Evolutionary conservation across 2,329 filamentous ascomycete species (phyloP), one percentile per base, ranked within the genome.

Genomic region (Purpureocillium takamizusanense): DNA sequence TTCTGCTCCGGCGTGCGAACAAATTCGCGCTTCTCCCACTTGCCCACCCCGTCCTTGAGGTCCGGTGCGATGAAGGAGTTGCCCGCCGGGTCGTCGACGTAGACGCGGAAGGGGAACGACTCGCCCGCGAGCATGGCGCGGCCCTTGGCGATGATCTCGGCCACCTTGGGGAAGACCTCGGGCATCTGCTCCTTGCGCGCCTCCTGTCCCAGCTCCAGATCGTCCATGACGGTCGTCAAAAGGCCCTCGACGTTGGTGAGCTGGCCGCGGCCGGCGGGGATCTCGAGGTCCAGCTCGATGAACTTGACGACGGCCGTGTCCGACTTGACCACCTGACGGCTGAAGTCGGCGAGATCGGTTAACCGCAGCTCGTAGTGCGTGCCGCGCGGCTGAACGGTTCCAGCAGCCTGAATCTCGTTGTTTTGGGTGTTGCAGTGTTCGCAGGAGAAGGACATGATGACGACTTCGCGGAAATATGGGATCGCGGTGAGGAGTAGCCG

Each of bases 21-120:
- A 57, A 92, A 98, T 54, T 95, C 86, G 43, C 78, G 75, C 60
- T 90, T 87, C 47, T 79, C 78, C 78, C 89, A 95, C 64, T 95
- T 95, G 50, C 85, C 84, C n/a, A 83, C 75, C 34, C 77, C 75
- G 48, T 86, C 83, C 46, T 79, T 81, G 44, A 86, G 76, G 47
- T 88, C 83, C 12, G 92, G 92, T 35, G 94, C 83, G 52, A 98
- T 95, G 74, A 89, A 97, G 2, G 88, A 95, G 70, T 98, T 98
- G 39, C 92, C 92, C 1, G 89, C 85, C 3, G 86, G 84, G 57
- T 98, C 92, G 57, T 98, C 88, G 35, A 95, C 70, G 31, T 78
- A 83, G 35, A 98, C 65, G 36, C 86, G 83, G 72, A 98, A 95
- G 17, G 92, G 92, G 56, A 94, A 89, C 7, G 73, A 72, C 21